Conservation (phyloP, 2,329 filamentous ascomycete genomes). For the Pestalotiopsis sp. region DNA sequence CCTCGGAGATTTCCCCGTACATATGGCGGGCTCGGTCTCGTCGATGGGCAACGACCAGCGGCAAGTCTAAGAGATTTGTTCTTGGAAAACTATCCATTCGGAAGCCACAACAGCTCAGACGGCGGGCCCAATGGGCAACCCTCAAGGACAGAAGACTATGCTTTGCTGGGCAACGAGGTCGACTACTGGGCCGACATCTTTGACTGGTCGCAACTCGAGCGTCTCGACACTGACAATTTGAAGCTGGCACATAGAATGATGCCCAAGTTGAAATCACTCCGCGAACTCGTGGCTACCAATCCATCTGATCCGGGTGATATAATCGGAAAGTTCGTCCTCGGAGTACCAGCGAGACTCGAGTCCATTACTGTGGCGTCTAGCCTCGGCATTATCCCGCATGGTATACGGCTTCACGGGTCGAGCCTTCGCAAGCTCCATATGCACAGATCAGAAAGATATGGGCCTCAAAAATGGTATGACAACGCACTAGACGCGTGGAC, state of each 20-base stretch:
- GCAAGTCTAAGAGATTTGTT: constrained; percentile 12
- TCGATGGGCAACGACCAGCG: constrained; percentile 12
- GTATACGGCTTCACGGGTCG: constrained; percentile 5
- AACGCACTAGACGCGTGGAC: constrained; percentile 5
- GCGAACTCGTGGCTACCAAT: not conserved
- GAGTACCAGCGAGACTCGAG: constrained; percentile 14
- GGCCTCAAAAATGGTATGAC: not conserved
- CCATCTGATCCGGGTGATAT: not conserved
- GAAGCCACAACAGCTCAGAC: not conserved
- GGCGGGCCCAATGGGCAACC: not conserved
- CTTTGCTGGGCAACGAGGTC: not conserved
- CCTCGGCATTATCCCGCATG: not conserved
- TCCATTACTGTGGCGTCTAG: constrained; percentile 1
- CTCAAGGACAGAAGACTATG: not conserved
- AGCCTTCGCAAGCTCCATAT: constrained; percentile 11
- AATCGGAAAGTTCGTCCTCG: not conserved
- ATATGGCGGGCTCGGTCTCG: constrained; percentile 16
- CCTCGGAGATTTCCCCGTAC: not conserved
- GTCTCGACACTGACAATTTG: not conserved
- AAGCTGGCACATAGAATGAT: not conserved
- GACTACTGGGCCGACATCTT: constrained; percentile 17
- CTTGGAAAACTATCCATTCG: constrained; percentile 10
- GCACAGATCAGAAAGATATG: constrained; percentile 3
- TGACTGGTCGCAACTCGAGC: constrained; percentile 15
- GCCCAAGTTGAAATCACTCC: not conserved